Evolutionary conservation across 2,329 filamentous ascomycete genomes (phyloP).

Genomic region (Verruconis gallopava): DNA sequence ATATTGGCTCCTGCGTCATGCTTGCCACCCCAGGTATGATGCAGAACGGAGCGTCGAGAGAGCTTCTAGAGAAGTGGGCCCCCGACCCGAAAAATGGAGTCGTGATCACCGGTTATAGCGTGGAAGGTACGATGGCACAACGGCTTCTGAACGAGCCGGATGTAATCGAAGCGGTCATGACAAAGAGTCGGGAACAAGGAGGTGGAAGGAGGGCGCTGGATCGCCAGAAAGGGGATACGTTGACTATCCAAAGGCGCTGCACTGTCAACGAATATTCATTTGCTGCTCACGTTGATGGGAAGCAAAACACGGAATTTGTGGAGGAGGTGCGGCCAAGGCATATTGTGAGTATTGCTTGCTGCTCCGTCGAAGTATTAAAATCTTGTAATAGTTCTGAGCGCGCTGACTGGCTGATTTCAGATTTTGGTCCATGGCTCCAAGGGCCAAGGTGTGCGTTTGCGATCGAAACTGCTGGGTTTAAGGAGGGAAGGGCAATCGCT

Average conservation of each 20-base stretch:
- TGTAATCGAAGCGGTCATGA: slow-evolving; percentile 89
- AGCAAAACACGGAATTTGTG: slow-evolving; percentile 93
- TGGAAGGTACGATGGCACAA: slow-evolving; percentile 97
- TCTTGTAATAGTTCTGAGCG: background rate
- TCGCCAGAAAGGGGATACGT: slow-evolving; percentile 61
- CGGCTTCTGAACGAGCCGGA: slow-evolving; percentile 91
- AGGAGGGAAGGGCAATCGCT: slow-evolving; percentile 56
- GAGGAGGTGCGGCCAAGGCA: slow-evolving; percentile 86
- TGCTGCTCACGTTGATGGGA: slow-evolving; percentile 90
- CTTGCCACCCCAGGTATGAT: slow-evolving; percentile 96
- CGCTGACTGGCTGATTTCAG: slow-evolving; percentile 29
- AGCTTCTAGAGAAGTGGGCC: slow-evolving; percentile 89
- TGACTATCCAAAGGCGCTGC: slow-evolving; percentile 84
- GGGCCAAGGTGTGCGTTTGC: slow-evolving; percentile 94
- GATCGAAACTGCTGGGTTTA: slow-evolving; percentile 86
- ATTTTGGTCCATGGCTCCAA: slow-evolving; percentile 96
- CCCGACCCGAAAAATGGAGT: slow-evolving; percentile 96
- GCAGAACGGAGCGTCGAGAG: slow-evolving; percentile 87
- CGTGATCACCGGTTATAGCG: slow-evolving; percentile 95
- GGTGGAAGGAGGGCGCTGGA: slow-evolving; percentile 52
- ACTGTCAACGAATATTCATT: slow-evolving; percentile 92
- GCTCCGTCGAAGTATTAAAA: too few species aligned
- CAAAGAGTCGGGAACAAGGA: slow-evolving; percentile 23
- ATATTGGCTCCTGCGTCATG: slow-evolving; percentile 93
- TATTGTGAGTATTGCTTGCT: slow-evolving; percentile 65